A percentile compares a stretch with the other conserved stretches of the same genome.
Evolutionary conservation across 257 asterid species (phyloP).

Genomic region (Thymus mandschuricus): DNA sequence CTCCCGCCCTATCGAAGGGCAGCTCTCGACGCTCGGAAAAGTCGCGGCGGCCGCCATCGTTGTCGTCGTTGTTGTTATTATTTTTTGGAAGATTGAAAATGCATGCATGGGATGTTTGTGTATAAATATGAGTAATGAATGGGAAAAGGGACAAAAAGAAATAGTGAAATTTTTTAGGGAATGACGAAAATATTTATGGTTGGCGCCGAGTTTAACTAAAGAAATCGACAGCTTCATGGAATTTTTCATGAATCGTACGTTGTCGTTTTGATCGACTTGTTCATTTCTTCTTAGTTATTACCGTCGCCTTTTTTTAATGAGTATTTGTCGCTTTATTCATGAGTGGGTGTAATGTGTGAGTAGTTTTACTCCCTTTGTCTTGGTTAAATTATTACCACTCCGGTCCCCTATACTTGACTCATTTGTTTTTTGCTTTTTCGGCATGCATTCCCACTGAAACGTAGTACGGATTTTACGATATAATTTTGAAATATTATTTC

Average conservation of each 20-base stretch:
- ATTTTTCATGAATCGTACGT: background rate
- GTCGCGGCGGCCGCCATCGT: conserved; percentile 10
- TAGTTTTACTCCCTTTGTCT: no score
- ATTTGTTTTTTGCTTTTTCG: no score
- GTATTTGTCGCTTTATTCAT: no score
- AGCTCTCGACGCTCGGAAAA: conserved; percentile 52
- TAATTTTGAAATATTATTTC: no score
- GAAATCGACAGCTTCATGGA: background rate
- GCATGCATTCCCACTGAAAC: no score
- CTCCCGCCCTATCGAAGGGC: conserved; percentile 55
- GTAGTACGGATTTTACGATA: no score
- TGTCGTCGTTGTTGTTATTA: background rate
- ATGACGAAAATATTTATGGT: conserved; percentile 1
- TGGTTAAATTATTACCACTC: no score
- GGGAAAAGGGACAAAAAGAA: background rate
- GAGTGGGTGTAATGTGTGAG: background rate
- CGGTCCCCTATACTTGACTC: no score
- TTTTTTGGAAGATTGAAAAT: background rate
- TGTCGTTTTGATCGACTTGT: background rate
- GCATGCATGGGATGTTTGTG: conserved; percentile 13
- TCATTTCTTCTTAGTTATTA: background rate
- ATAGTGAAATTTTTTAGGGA: background rate
- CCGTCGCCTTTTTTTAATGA: background rate
- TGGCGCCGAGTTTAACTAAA: background rate
- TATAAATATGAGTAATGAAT: background rate